A percentile compares a stretch with the other conserved stretches of the same genome.
phyloP scores from a whole-genome alignment of 2,329 filamentous ascomycete genomes.

The Capronia epimyces region DNA sequence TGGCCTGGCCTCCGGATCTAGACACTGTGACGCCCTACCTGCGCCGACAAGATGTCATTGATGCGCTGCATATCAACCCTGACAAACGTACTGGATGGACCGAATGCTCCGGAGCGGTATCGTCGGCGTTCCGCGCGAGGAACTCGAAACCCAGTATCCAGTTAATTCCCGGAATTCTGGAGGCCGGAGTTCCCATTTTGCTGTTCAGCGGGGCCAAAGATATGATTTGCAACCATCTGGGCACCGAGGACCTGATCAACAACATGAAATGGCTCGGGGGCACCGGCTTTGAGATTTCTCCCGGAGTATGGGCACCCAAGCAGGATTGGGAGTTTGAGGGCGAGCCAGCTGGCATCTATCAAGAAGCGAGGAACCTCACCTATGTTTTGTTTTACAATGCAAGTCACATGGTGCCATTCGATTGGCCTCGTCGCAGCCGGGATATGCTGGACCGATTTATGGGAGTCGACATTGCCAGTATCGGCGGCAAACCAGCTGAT shows the following conservation, averaged over 20 bases:
- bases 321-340: constrained; percentile 92
- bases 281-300: constrained; percentile 81
- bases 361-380: constrained; percentile 88
- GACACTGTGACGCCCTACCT: constrained; percentile 73
- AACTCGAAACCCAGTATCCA: constrained; percentile 68
- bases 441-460: constrained; percentile 99
- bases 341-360: constrained; percentile 82
- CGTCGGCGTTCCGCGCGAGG: constrained; percentile 61
- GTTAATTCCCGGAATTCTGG: constrained; percentile 71
- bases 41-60: constrained; percentile 68
- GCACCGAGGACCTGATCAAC: constrained; percentile 84
- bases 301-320: constrained; percentile 85
- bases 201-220: constrained; percentile 93
- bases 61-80: constrained; percentile 73
- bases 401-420: constrained; percentile 97
- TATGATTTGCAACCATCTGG: constrained; percentile 93
- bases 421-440: constrained; percentile 75
- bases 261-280: constrained; percentile 89
- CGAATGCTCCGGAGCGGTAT: constrained; percentile 80
- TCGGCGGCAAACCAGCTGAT: constrained; percentile 74
- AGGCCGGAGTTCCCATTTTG: constrained; percentile 65
- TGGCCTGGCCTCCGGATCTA: constrained; percentile 96
- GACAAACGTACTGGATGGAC: constrained; percentile 84
- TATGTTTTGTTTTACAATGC: constrained; percentile 94
- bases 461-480: constrained; percentile 81